Evolutionary conservation across 148 eudicot genomes (phyloP).

Genomic region (Rhododendron simsii): DNA sequence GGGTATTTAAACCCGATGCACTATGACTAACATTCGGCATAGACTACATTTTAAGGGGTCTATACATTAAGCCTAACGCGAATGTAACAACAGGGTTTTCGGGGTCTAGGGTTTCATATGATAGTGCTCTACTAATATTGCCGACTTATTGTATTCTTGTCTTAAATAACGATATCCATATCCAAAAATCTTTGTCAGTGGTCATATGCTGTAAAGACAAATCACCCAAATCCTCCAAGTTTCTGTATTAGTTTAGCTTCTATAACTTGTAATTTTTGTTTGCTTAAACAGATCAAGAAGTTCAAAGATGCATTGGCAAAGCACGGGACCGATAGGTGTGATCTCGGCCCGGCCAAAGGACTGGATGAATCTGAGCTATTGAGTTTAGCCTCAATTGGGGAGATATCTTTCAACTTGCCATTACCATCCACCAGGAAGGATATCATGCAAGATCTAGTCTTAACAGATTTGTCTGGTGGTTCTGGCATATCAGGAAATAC

Average conservation of each 20-base stretch:
- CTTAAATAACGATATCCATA: not conserved
- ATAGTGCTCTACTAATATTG: not conserved
- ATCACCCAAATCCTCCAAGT: not conserved
- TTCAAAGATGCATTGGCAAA: slow-evolving; percentile 79
- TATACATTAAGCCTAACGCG: not conserved
- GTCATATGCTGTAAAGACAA: not conserved
- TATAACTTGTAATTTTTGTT: not conserved
- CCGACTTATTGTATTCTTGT: not conserved
- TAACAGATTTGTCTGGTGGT: slow-evolving; percentile 17
- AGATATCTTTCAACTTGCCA: slow-evolving; percentile 31
- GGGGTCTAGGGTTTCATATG: not conserved
- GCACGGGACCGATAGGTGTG: slow-evolving; percentile 42
- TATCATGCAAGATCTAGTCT: slow-evolving; percentile 35
- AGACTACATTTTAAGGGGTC: not conserved
- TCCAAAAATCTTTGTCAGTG: not conserved
- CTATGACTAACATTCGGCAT: not conserved
- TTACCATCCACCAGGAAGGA: slow-evolving; percentile 17
- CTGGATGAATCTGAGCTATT: slow-evolving; percentile 64
- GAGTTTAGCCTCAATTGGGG: slow-evolving; percentile 60
- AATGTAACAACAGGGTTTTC: not conserved
- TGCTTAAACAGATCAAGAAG: slow-evolving; percentile 70
- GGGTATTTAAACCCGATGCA: not conserved
- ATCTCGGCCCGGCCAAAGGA: slow-evolving; percentile 70
- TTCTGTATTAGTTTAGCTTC: not conserved
- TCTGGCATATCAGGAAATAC: slow-evolving; percentile 12